Percentiles rank a stretch among this genome's conserved stretches.
These are phyloP conservation scores for Castanea sativa DNA, from an alignment of 306 rosid species.

Conservation along the genomic window DNA sequence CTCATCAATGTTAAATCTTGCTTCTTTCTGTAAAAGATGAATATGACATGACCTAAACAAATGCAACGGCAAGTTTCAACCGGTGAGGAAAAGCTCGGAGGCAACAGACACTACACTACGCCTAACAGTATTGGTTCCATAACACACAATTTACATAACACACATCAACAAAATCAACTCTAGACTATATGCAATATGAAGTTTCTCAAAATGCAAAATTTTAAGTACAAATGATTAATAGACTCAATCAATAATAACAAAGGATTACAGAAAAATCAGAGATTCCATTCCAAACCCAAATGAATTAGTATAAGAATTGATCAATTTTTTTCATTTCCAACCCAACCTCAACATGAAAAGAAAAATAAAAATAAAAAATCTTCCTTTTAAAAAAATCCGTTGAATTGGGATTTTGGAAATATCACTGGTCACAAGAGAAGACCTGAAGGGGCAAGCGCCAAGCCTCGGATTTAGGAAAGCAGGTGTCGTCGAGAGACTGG, in stretches of 20 bases:
- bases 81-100: neutral
- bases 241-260: no score
- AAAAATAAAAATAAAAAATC: neutral
- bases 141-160: no score
- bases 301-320: neutral
- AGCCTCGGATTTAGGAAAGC: constrained; percentile 72
- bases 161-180: no score
- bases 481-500: constrained; percentile 65
- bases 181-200: no score
- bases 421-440: constrained; percentile 60
- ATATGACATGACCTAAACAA: neutral
- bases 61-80: neutral
- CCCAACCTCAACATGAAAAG: neutral
- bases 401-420: no score
- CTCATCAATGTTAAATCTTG: neutral
- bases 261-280: neutral
- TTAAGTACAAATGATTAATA: no score
- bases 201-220: no score
- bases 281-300: neutral
- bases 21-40: neutral
- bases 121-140: neutral
- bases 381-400: no score
- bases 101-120: neutral
- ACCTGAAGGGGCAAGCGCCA: constrained; percentile 73
- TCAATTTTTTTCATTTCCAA: neutral